Percentiles rank a stretch among this genome's conserved stretches.
These are phyloP conservation scores for Pythium dissotocum DNA, from an alignment of 352 stramenopile species.

Conservation along the genomic window DNA sequence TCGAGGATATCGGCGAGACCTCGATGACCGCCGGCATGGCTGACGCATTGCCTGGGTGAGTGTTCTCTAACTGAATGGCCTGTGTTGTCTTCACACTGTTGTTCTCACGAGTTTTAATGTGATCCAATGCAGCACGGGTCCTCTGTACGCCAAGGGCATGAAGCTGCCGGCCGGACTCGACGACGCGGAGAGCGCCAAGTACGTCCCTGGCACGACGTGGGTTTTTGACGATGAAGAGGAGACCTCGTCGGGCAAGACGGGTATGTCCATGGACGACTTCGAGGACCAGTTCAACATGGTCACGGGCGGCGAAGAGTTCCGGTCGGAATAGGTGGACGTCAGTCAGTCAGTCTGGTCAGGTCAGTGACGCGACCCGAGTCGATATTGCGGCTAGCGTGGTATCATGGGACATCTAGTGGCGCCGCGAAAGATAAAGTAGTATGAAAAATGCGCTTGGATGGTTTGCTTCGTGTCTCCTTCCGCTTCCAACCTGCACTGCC, in stretches of 20 bases:
- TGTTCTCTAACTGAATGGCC: not conserved
- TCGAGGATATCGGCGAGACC: conserved; percentile 89
- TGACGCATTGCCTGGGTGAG: conserved; percentile 78
- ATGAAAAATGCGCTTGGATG: conserved; percentile 7
- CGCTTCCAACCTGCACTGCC: not conserved
- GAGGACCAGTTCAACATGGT: conserved; percentile 87
- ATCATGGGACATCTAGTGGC: not conserved
- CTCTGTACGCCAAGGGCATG: conserved; percentile 79
- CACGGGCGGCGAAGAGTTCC: conserved; percentile 84
- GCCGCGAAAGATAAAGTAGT: conserved; percentile 1
- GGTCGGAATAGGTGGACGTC: conserved; percentile 57
- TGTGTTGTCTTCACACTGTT: not conserved
- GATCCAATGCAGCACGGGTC: conserved; percentile 49
- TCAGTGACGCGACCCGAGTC: not conserved
- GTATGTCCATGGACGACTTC: conserved; percentile 88
- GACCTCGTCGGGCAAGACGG: conserved; percentile 42
- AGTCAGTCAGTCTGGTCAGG: not conserved
- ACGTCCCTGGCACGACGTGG: conserved; percentile 88
- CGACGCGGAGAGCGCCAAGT: conserved; percentile 71
- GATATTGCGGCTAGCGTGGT: not conserved
- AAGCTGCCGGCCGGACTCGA: conserved; percentile 63
- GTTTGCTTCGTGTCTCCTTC: not conserved
- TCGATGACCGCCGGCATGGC: conserved; percentile 85
- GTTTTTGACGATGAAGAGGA: conserved; percentile 85
- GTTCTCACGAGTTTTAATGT: conserved; percentile 1